Evolutionary conservation across 352 stramenopile species (phyloP).

Genomic region (Thraustotheca clavata): DNA sequence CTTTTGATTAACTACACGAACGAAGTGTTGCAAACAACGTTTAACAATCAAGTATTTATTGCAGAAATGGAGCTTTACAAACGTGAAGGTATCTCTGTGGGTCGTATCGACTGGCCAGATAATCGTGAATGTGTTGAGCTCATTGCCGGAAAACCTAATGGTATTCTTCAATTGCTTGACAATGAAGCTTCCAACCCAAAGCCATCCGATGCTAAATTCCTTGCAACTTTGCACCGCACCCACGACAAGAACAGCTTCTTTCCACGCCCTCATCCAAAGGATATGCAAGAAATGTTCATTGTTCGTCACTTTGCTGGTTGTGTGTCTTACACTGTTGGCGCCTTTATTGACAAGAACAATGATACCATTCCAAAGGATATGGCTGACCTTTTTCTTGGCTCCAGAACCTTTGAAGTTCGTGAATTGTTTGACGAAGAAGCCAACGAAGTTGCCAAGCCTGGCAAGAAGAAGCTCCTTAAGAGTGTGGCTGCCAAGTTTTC

Average conservation of each 20-base stretch:
- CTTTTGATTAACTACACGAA: slow-evolving; percentile 89
- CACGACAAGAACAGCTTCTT: slow-evolving; percentile 83
- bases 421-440: slow-evolving; percentile 62
- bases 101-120: slow-evolving; percentile 86
- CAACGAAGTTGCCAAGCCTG: slow-evolving; percentile 35
- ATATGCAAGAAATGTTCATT: slow-evolving; percentile 87
- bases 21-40: slow-evolving; percentile 78
- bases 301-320: slow-evolving; percentile 85
- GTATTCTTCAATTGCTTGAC: slow-evolving; percentile 77
- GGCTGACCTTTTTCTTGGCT: slow-evolving; percentile 68
- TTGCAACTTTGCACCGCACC: slow-evolving; percentile 73
- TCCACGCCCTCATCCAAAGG: slow-evolving; percentile 72
- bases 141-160: slow-evolving; percentile 71
- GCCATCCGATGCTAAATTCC: slow-evolving; percentile 83
- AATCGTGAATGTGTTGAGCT: slow-evolving; percentile 89
- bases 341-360: slow-evolving; percentile 90
- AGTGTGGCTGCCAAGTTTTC: slow-evolving; percentile 59
- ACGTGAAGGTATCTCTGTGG: slow-evolving; percentile 84
- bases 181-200: slow-evolving; percentile 86
- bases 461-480: slow-evolving; percentile 78
- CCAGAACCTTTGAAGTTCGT: slow-evolving; percentile 47
- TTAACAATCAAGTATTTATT: slow-evolving; percentile 88
- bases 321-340: slow-evolving; percentile 84
- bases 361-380: slow-evolving; percentile 82
- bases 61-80: slow-evolving; percentile 87